Evolutionary conservation across 2,329 filamentous ascomycete species (phyloP), one percentile per base, ranked within the genome.

Genomic region (Trichoderma citrinoviride): DNA sequence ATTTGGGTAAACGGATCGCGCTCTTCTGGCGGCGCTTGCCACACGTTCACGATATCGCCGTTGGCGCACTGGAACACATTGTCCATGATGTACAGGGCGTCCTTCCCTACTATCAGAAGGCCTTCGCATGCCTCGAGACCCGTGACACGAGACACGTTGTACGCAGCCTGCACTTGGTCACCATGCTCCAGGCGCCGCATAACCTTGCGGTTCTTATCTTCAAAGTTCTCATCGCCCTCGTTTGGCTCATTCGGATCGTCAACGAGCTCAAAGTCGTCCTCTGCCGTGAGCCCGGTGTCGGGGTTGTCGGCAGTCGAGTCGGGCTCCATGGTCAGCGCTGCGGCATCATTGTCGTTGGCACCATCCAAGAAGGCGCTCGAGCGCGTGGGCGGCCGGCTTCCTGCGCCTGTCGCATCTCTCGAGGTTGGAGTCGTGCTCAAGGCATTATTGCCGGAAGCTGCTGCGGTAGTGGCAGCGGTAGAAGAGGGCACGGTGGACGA

Each of bases 201-300:
- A 50, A 99, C 94, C 76, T 97, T 97, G 50, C 96, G 87, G 73
- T 99, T 98, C 80, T 97, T 98, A 76, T 99, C 96, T 77, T 99
- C 96, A 68, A 96, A 96, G 1, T 88, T 89, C 69, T 90, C 87
- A 15, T 88, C 86, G 1, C 78, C 82, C 52, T 95, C 92, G 27
- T 91, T 86, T 46, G 90, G 87, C 64, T 94, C 90, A 71, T 93
- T 93, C 0, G 94, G 93, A 67, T 97, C 94, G 66, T 98, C 93
- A 7, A 99, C 90, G 69, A 99, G 87, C 77, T 99, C 95, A 73
- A 97, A 99, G 69, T 96, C 96, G 52, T 98, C 95, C 65, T 97
- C 95, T 0, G 88, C 71, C 0, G 70, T 64, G 27, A 73, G 72
- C 5, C 68, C 69, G n/a, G 73, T 67, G 33, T 66, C 70, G 5